Evolutionary conservation across 306 rosid genomes (phyloP), one percentile per base, ranked within the genome.

Genomic region (Casuarina equisetifolia): DNA sequence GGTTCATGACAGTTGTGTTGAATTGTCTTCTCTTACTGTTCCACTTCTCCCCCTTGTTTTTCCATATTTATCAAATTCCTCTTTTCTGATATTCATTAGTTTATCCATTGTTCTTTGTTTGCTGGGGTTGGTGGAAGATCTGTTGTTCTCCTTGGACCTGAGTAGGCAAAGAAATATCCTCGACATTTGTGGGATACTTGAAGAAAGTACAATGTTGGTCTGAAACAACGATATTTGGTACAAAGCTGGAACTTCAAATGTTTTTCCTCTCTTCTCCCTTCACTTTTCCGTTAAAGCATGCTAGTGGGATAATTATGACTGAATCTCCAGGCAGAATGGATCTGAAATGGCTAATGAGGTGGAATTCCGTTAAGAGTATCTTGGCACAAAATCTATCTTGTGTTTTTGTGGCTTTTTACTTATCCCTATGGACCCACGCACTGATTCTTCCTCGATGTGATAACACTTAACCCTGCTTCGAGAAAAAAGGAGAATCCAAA

Each of bases 1-100:
- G 71, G 50, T 67, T 42, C 50, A n/a, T 67, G 71, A 67, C 71
- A 9, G 71, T 40, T 67, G n/a, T 42, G 49, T 40, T 16, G 15
- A 67, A 42, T 67, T 58, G n/a, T 43, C 13, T 40, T 20, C 32
- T 67, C 46, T 40, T 17, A 16, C 9, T 67, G 50, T 40, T 67
- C 50, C 35, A 1, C 32, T 36, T 36, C 2, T 9, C 12, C n/a
- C 7, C 16, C 9, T 53, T 25, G 35, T 4, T 35, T 42, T n/a
- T 43, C 50, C 16, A 67, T 16, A 40, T 67, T 64, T 42, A 35
- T 40, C 43, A 6, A 13, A 44, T 17, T 40, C 17, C 42, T 16
- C 3, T 67, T 67, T 67, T 67, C 6, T 42, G 71, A 16, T 42
- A 13, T 3, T 16, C 20, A 12, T 62, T 3, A 9, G 9, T 40